Evolutionary conservation across 1,284 basidiomycete genomes (phyloP), one percentile per base, ranked within the genome.

Genomic region (Sporisorium reilianum): DNA sequence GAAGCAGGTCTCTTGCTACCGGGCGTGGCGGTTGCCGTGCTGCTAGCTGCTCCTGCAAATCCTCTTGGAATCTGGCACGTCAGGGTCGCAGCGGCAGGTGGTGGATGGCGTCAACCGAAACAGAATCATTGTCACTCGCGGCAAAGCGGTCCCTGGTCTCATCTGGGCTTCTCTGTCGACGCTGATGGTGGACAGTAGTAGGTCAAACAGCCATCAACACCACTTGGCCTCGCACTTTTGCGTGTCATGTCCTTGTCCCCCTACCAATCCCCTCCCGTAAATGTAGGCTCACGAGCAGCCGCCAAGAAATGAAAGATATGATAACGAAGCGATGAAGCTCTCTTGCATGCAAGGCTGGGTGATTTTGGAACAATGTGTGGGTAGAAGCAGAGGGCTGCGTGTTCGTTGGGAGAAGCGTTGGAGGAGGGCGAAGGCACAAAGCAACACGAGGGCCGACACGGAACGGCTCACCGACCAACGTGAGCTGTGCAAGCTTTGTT

Each of bases 251-350:
- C 12, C n/a, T n/a, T 20, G 12, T 16, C 34, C 26, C 55, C 55
- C 25, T 45, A 12, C 16, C 18, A 30, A 30, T 22, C 12, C 8
- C 30, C 45, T 8, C 38, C 9, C 54, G 54, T 55, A 48, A 55
- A 55, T 55, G 54, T 55, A 55, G 54, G 54, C 45, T 46, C 20
- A 34, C 10, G 26, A 48, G 22, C 54, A 46, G 54, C 54, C 54
- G 32, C 44, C 52, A 42, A 36, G 25, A 40, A 59, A 59, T 44
- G 56, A 52, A 52, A 52, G 48, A 52, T 50, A 58, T 42, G 56
- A 58, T 59, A 59, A 59, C 41, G 56, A 51, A 45, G 11, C 22
- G 0, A 38, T 36, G 32, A 38, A 20, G 14, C n/a, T 34, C n/a
- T 36, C 26, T n/a, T n/a, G 5, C 9, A 18, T n/a, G 16, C 8